Conservation (phyloP, 2,329 filamentous ascomycete genomes). For the Lachnum nothofagi region DNA sequence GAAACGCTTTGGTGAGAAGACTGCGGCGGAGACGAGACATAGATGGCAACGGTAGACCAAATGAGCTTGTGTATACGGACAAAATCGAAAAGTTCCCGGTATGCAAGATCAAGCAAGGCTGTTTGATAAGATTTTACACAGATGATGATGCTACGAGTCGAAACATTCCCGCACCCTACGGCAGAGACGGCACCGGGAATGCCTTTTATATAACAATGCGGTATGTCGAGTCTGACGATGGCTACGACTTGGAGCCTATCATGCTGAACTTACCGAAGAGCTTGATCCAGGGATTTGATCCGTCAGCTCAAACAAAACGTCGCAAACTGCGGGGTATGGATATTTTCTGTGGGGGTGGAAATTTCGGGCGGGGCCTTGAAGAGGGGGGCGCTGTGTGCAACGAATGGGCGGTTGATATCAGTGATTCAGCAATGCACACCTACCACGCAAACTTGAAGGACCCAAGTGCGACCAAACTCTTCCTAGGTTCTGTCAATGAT, state of each 20-base stretch:
- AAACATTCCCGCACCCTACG: conserved; percentile 57
- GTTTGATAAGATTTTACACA: conserved; percentile 54
- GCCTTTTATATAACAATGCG: conserved; percentile 57
- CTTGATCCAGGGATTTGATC: conserved; percentile 54
- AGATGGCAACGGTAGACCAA: conserved; percentile 31
- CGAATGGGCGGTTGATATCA: conserved; percentile 64
- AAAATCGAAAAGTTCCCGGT: conserved; percentile 36
- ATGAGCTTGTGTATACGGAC: conserved; percentile 53
- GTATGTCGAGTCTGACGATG: conserved; percentile 26
- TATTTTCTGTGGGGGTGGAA: conserved; percentile 73
- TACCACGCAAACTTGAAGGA: conserved; percentile 62
- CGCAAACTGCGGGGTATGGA: conserved; percentile 60
- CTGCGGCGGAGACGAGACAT: conserved; percentile 47
- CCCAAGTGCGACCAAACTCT: conserved; percentile 46
- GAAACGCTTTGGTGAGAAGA: conserved; percentile 43
- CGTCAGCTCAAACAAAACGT: conserved; percentile 27
- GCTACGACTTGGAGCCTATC: conserved; percentile 35
- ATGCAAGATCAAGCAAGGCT: conserved; percentile 48
- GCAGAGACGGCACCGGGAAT: conserved; percentile 59
- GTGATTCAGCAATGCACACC: conserved; percentile 59
- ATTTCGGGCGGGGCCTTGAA: conserved; percentile 70
- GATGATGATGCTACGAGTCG: conserved; percentile 29
- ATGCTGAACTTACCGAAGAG: conserved; percentile 28
- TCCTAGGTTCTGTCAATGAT: conserved; percentile 68
- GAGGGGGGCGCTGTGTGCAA: conserved; percentile 63